These are phyloP conservation scores for Coelastrella sp. DNA, from an alignment of 139 green algal genomes.

Conservation along the genomic window DNA sequence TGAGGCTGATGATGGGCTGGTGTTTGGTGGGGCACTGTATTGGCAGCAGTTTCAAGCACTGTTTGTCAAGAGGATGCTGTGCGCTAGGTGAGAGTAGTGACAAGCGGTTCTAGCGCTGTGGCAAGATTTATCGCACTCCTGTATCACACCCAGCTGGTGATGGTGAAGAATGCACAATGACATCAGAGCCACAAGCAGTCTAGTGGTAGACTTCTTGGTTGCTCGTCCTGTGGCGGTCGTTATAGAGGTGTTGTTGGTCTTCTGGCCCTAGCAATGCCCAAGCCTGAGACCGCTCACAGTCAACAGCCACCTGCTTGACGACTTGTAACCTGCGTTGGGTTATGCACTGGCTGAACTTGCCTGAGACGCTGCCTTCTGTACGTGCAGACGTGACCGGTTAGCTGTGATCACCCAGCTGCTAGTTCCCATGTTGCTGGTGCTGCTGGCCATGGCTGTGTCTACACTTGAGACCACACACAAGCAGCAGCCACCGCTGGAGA, in stretches of 20 bases:
- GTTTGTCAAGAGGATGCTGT: constrained; percentile 76
- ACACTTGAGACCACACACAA: neutral
- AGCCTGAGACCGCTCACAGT: too few species aligned
- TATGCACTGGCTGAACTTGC: too few species aligned
- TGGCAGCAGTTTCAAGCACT: constrained; percentile 72
- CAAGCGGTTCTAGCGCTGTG: too few species aligned
- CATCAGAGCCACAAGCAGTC: neutral
- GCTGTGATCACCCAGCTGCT: constrained; percentile 72
- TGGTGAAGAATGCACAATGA: neutral
- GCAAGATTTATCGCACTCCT: too few species aligned
- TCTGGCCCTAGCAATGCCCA: neutral
- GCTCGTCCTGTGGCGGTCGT: neutral
- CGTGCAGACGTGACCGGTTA: constrained; percentile 60
- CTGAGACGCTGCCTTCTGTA: neutral
- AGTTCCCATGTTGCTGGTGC: constrained; percentile 62
- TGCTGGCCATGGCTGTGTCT: constrained; percentile 57
- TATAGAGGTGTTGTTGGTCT: neutral
- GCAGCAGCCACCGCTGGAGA: constrained; percentile 37
- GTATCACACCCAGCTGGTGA: too few species aligned
- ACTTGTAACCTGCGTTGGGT: too few species aligned
- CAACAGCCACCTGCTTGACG: too few species aligned
- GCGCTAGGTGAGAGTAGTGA: constrained; percentile 49
- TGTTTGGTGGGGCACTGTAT: constrained; percentile 58
- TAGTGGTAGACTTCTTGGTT: neutral
- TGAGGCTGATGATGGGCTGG: neutral